Conservation (phyloP, 2,329 filamentous ascomycete genomes). For the Aspergillus hortae region DNA sequence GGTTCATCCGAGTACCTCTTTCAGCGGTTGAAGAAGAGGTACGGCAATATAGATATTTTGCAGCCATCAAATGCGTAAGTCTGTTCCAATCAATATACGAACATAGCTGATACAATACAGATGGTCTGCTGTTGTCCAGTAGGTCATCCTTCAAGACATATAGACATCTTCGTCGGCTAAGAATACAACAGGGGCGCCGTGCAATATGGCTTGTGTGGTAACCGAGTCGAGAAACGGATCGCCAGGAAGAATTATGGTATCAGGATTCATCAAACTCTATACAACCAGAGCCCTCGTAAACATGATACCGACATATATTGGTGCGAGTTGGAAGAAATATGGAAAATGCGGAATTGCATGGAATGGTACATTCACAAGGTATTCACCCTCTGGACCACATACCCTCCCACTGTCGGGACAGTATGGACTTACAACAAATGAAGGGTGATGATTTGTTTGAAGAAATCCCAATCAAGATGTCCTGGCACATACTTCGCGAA, state of each 20-base stretch:
- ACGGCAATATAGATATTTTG: slow-evolving; percentile 27
- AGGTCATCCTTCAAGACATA: not conserved
- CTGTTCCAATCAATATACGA: not conserved
- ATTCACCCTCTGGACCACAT: too few species aligned
- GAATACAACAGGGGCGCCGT: slow-evolving; percentile 16
- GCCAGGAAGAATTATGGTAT: slow-evolving; percentile 20
- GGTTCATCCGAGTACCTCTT: slow-evolving; percentile 36
- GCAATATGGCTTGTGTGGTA: slow-evolving; percentile 16
- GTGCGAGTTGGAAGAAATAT: slow-evolving; percentile 8
- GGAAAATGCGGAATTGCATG: slow-evolving; percentile 2
- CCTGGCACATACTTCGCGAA: fast-evolving
- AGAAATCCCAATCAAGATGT: slow-evolving; percentile 7
- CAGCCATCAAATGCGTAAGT: slow-evolving; percentile 28
- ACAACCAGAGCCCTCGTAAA: not conserved
- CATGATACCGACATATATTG: not conserved
- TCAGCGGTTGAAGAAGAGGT: slow-evolving; percentile 18
- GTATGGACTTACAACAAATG: not conserved
- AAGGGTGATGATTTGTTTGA: slow-evolving; percentile 9
- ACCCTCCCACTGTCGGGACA: too few species aligned
- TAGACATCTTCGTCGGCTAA: too few species aligned
- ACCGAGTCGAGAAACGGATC: slow-evolving; percentile 17
- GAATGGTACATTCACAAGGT: slow-evolving; percentile 23
- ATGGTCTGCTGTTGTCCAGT: slow-evolving; percentile 25
- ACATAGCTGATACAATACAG: slow-evolving; percentile 7
- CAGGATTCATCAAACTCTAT: fast-evolving